A percentile compares a stretch with the other conserved stretches of the same genome.
These are phyloP conservation scores for Termitomyces eurrhizus DNA, from an alignment of 768 basidiomycete genomes.

Conservation along the genomic window DNA sequence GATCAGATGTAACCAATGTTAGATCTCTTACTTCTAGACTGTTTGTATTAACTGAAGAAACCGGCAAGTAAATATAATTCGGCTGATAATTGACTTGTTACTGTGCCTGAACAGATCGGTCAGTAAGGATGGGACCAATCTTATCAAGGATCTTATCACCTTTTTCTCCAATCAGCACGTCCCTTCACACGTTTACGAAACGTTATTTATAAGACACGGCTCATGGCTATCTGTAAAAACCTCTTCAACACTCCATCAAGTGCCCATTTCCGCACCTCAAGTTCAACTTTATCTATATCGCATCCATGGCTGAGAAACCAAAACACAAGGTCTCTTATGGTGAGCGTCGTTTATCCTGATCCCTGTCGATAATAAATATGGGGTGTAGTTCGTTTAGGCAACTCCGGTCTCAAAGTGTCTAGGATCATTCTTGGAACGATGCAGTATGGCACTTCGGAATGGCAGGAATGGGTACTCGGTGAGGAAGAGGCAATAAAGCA, in stretches of 20 bases:
- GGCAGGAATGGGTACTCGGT: constrained; percentile 44
- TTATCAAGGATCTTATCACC: background rate
- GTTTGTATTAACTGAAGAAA: too few species aligned
- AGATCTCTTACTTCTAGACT: too few species aligned
- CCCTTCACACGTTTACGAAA: too few species aligned
- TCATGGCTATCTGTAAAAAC: background rate
- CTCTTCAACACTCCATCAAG: background rate
- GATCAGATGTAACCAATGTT: too few species aligned
- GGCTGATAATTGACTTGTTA: too few species aligned
- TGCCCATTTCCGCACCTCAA: background rate
- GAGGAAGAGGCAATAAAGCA: constrained; percentile 51
- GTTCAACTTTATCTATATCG: background rate
- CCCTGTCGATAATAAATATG: background rate
- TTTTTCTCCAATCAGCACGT: background rate
- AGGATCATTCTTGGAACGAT: constrained; percentile 63
- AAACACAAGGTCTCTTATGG: background rate
- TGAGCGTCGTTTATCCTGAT: background rate
- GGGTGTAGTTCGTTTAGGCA: constrained; percentile 39
- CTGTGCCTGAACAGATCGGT: too few species aligned
- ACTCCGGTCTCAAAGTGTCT: constrained; percentile 60
- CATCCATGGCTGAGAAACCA: background rate
- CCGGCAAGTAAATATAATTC: too few species aligned
- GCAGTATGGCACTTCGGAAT: constrained; percentile 52
- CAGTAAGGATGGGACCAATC: too few species aligned
- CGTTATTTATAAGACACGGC: too few species aligned